phyloP scores from a whole-genome alignment of 2,329 filamentous ascomycete species.

The Talaromyces islandicus region DNA sequence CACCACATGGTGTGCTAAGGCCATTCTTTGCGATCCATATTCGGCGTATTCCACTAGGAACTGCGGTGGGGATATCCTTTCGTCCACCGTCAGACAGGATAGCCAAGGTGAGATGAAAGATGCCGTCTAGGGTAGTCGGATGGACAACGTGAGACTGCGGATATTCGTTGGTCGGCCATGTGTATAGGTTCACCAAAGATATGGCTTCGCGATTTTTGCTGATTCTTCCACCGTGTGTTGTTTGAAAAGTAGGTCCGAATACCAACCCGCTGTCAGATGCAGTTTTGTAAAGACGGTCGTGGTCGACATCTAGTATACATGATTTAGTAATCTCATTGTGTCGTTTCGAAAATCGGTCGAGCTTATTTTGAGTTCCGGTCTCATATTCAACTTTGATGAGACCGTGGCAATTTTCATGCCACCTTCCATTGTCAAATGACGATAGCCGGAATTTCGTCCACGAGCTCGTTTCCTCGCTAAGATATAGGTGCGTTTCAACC shows the following conservation, averaged over 20 bases:
- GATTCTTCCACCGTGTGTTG: constrained; percentile 16
- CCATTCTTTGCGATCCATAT: constrained; percentile 1
- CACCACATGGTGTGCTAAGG: not conserved
- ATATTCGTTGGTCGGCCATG: not conserved
- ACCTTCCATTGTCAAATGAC: not conserved
- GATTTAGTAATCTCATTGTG: not conserved
- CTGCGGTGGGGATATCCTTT: constrained; percentile 15
- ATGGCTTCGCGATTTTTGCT: constrained; percentile 9
- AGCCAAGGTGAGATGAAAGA: constrained; percentile 10
- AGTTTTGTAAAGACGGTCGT: constrained; percentile 20
- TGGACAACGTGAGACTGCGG: constrained; percentile 13
- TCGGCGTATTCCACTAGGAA: constrained; percentile 12
- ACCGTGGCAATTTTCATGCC: not conserved
- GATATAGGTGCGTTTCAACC: not conserved
- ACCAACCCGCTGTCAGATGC: constrained; percentile 20
- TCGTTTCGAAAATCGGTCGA: not conserved
- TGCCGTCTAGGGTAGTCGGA: constrained; percentile 7
- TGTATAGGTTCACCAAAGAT: constrained; percentile 13
- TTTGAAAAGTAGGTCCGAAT: constrained; percentile 9
- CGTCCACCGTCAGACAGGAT: constrained; percentile 10
- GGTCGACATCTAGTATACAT: constrained; percentile 10
- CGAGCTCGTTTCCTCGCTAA: not conserved
- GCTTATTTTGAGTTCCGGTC: not conserved
- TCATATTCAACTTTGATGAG: not conserved
- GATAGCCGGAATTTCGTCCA: not conserved